Conservation (phyloP, 805 yeast genomes). For the Myxozyma sirexii region DNA sequence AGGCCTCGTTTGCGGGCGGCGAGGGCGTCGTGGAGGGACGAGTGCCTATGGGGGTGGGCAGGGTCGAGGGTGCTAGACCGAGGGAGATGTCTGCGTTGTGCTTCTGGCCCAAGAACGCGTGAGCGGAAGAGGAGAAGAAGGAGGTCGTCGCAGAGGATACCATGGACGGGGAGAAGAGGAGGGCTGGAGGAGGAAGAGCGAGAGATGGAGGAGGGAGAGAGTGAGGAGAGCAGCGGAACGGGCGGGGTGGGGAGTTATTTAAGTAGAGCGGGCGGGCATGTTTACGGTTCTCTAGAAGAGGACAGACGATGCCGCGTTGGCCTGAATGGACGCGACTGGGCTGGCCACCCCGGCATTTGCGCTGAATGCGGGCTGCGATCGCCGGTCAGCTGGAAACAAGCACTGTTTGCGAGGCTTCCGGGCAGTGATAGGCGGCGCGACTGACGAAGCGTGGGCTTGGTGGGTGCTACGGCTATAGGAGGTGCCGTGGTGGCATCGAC, state of each 20-base stretch:
- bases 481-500: not conserved
- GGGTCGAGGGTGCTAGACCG: not conserved
- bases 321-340: not conserved
- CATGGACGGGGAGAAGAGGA: not conserved
- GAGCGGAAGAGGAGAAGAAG: not conserved
- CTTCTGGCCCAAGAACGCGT: not conserved
- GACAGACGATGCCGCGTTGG: not conserved
- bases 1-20: not conserved
- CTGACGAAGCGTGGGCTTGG: too few species aligned
- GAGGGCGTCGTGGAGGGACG: not conserved
- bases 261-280: not conserved
- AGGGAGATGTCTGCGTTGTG: not conserved
- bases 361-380: not conserved
- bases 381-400: not conserved
- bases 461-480: too few species aligned
- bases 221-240: not conserved
- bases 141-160: not conserved
- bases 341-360: not conserved
- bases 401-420: too few species aligned
- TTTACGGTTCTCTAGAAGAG: not conserved
- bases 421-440: not conserved
- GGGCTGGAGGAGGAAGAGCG: not conserved
- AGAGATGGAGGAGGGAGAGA: not conserved
- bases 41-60: constrained; percentile 3
- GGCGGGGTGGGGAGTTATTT: not conserved